Base-by-base conservation (phyloP, 352 stramenopile species). In the Phytophthora boehmeriae region DNA sequence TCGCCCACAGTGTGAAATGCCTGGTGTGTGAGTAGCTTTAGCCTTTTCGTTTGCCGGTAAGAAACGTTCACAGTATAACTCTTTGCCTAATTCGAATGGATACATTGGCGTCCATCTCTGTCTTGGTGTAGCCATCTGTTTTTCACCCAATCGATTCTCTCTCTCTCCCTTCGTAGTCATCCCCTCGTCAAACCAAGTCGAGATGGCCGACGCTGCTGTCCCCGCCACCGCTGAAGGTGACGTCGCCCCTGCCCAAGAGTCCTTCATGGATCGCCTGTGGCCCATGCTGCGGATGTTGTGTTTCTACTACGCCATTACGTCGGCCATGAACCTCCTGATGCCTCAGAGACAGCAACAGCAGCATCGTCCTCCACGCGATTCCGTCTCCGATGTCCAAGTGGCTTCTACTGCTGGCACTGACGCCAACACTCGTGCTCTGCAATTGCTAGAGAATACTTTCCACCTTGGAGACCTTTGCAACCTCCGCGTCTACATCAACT, bases 281-380 rank as follows among this genome's bases (percentile, higher is more conserved):
- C 82, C 84, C 34, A 68, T 90, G 56, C 41, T 91, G 28, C 86
- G 83, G 62, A 85, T 93, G 67, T 41, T 92, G n/a, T 71, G 84
- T 59, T 80, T 93, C 56, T 95, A 86, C 79, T 95, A 95, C 73
- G 72, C 82, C 32, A 80, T 95, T 54, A 79, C 89, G 45, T 70
- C 76, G 36, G 75, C 79, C 45, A 76, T 83, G 52, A 71, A 67
- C 44, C 63, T 74, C 32, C 67, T 89, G 8, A 56, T 62, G 30
- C 22, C 54, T n/a, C 54, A 61, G 43, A 53, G 63, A 43, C 62
- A 32, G 20, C 45, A 58, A n/a, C 32, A 36, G 8, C 44, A 55
- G 0, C 2, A 32, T 8, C 39, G 43, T 35, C n/a, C n/a, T n/a
- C n/a, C n/a, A n/a, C n/a, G n/a, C n/a, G 23, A 28, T 38, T 8